Evolutionary conservation across 768 basidiomycete species (phyloP), one percentile per base, ranked within the genome.

Genomic region (Coprinopsis cinerea): DNA sequence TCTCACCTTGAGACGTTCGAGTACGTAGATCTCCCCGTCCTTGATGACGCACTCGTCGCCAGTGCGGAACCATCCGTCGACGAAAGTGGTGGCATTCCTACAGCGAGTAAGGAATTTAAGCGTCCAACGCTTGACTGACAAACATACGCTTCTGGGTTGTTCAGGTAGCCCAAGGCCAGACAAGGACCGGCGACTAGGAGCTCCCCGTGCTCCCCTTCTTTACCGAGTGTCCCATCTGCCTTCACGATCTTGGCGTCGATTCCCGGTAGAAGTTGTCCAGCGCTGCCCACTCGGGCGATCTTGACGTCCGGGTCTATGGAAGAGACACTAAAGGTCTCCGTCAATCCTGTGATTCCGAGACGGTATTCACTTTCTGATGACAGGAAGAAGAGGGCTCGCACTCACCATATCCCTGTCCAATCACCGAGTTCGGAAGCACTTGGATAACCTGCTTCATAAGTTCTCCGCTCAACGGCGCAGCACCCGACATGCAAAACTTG

Each of bases 21-120:
- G 77, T 25, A 89, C 69, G 57, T 79, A 86, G 1, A 88, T 59
- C 53, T 88, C 83, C 9, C 74, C 71, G 48, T 78, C 70, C 54
- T 67, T 75, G 53, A 85, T 77, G 58, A 88, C 73, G 32, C 86
- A 85, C 60, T 86, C 83, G 57, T 87, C 85, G 1, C 84, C 85
- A 0, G 83, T 87, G 28, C 74, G 76, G 22, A 85, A 75, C 83
- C 83, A 82, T 24, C 72, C 82, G 53, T 82, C 68, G 5, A 77
- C 61, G 57, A 85, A 85, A 1, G 83, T 79, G 56, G 84, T 81
- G 42, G 74, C 74, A 1, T 83, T 82, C 11, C 84, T 86, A 49
- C 17, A 27, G 27, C 23, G 4, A 42, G 54, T 25, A 25, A 32
- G n/a, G 5, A 24, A 15, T 27, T 17, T 20, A 51, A 24, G 7